These are phyloP conservation scores for Micromonas commoda DNA, from an alignment of 139 green algal genomes.

Conservation along the genomic window DNA sequence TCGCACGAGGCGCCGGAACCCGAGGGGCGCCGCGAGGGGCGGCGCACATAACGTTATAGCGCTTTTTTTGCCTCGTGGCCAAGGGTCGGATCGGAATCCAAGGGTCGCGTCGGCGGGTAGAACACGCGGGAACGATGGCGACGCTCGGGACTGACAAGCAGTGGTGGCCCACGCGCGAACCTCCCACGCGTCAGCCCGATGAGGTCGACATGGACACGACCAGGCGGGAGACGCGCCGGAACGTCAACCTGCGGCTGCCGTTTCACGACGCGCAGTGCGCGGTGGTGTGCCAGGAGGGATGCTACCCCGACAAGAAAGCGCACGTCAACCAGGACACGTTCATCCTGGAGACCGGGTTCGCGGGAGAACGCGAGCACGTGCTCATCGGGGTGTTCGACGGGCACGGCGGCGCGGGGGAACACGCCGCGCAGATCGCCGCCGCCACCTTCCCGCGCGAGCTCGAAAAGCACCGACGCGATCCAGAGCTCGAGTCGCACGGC, in stretches of 20 bases:
- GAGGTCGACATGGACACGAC: background rate
- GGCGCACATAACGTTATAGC: too few relatives aligned
- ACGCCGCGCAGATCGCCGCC: constrained; percentile 50
- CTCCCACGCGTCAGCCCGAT: background rate
- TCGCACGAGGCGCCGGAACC: too few relatives aligned
- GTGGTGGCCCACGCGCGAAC: background rate
- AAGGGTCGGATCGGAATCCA: too few relatives aligned
- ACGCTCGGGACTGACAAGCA: too few relatives aligned
- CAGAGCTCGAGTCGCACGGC: background rate
- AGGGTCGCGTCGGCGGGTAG: too few relatives aligned
- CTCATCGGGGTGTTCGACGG: constrained; percentile 81
- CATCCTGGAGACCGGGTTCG: constrained; percentile 36
- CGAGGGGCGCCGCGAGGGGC: too few relatives aligned
- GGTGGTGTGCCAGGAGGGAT: constrained; percentile 65
- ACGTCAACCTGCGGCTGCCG: background rate
- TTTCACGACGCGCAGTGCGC: background rate
- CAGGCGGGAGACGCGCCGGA: background rate
- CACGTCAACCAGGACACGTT: constrained; percentile 88
- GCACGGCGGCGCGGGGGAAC: constrained; percentile 41
- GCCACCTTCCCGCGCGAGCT: constrained; percentile 63
- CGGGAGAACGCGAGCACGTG: constrained; percentile 18
- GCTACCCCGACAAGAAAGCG: constrained; percentile 76
- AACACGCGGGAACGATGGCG: too few relatives aligned
- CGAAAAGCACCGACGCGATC: background rate
- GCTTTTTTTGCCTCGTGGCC: too few relatives aligned